phyloP scores from a whole-genome alignment of 108 stramenopile genomes.

The Skeletonema marinoi region DNA sequence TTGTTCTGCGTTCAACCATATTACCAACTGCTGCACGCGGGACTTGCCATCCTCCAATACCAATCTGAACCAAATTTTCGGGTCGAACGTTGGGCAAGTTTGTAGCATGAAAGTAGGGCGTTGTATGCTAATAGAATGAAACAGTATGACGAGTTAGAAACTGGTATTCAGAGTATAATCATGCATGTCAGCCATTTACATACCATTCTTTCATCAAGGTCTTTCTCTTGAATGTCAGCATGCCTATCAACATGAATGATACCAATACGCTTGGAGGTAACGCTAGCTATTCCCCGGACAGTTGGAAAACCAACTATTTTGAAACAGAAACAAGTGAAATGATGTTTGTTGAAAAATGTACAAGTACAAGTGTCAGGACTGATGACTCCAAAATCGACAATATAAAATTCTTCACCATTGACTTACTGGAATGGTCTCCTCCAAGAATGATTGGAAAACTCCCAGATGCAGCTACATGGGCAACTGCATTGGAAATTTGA shows the following conservation, averaged over 20 bases:
- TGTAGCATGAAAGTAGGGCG: constrained; percentile 89
- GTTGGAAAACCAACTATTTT: constrained; percentile 70
- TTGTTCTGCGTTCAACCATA: constrained; percentile 83
- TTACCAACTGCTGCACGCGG: constrained; percentile 77
- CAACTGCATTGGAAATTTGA: constrained; percentile 85
- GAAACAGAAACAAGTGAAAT: constrained; percentile 44
- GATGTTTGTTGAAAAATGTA: constrained; percentile 44
- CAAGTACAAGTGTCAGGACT: background rate
- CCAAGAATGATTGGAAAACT: constrained; percentile 85
- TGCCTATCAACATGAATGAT: constrained; percentile 90
- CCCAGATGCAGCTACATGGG: constrained; percentile 69
- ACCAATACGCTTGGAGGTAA: constrained; percentile 82
- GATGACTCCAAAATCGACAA: no score
- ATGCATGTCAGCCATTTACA: no score
- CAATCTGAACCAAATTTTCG: constrained; percentile 86
- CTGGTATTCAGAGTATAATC: no score
- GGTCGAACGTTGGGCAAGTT: constrained; percentile 83
- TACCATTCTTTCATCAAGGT: constrained; percentile 75
- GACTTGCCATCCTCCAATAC: constrained; percentile 90
- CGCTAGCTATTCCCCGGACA: constrained; percentile 73
- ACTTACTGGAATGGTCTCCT: constrained; percentile 11
- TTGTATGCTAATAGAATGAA: constrained; percentile 59
- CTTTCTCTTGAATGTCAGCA: constrained; percentile 88
- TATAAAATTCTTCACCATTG: no score
- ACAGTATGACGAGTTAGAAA: no score